These are phyloP conservation scores for Lichtheimia ornata DNA, from an alignment of 371 early-diverging fungal genomes.

Conservation along the genomic window DNA sequence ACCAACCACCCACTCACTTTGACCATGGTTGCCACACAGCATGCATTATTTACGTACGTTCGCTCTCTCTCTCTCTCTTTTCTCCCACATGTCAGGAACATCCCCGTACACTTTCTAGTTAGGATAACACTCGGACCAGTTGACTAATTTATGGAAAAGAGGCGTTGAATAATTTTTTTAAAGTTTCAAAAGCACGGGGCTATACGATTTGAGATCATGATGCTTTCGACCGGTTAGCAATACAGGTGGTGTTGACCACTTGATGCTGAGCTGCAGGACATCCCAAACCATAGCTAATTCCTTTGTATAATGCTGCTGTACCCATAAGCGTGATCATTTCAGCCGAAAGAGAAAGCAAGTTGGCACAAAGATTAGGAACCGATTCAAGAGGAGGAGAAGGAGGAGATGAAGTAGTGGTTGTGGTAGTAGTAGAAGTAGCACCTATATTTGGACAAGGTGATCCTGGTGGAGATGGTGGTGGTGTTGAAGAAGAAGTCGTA, in stretches of 20 bases:
- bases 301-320: constrained; percentile 9
- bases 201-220: neutral
- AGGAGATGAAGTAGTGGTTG: too few relatives aligned
- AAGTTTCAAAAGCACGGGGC: neutral
- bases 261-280: constrained; percentile 11
- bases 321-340: constrained; percentile 10
- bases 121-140: neutral
- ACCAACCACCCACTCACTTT: too few relatives aligned
- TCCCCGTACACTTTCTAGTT: neutral
- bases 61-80: too few relatives aligned
- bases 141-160: neutral
- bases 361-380: constrained; percentile 1
- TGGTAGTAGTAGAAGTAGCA: too few relatives aligned
- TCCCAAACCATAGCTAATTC: constrained; percentile 8
- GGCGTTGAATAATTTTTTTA: neutral
- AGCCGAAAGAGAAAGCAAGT: constrained; percentile 8
- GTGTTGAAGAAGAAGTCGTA: too few relatives aligned
- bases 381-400: too few relatives aligned
- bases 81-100: neutral
- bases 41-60: too few relatives aligned
- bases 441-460: too few relatives aligned
- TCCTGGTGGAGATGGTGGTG: neutral
- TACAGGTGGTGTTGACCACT: neutral
- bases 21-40: too few relatives aligned
- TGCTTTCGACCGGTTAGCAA: neutral